phyloP scores from a whole-genome alignment of 345 rosid species.

The Pistacia integerrima region DNA sequence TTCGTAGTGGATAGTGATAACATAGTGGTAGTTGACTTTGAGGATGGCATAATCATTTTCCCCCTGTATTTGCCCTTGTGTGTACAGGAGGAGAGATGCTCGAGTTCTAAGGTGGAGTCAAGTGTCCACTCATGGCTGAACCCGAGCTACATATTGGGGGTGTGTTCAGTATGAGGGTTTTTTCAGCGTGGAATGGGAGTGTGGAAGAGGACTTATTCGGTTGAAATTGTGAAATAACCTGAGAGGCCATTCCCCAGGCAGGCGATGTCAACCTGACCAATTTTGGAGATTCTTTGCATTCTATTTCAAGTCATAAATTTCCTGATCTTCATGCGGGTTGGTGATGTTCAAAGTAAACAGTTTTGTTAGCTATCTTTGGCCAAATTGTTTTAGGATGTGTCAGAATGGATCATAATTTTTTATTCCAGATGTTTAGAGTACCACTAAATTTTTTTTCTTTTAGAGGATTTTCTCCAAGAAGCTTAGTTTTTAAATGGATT shows the following conservation, averaged over 20 bases:
- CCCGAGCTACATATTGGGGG: constrained; percentile 43
- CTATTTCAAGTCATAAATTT: constrained; percentile 14
- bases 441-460: not conserved
- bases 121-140: constrained; percentile 55
- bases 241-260: constrained; percentile 31
- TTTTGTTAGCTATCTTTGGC: constrained; percentile 4
- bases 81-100: constrained; percentile 68
- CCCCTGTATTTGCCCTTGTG: constrained; percentile 72
- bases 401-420: not conserved
- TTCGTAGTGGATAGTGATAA: constrained; percentile 54
- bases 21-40: constrained; percentile 64
- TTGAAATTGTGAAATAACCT: constrained; percentile 38
- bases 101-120: constrained; percentile 54
- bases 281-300: constrained; percentile 39
- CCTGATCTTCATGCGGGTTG: constrained; percentile 11
- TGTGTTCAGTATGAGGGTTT: constrained; percentile 39
- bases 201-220: constrained; percentile 40
- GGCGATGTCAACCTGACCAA: constrained; percentile 28
- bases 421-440: constrained; percentile 12
- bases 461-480: not conserved
- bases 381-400: not conserved
- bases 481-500: not conserved
- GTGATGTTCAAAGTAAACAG: constrained; percentile 7
- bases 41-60: constrained; percentile 69
- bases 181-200: constrained; percentile 38